A percentile compares a stretch with the other conserved stretches of the same genome.
Conservation (phyloP, 495 filamentous ascomycete genomes). For the Pyrenula massariospora region DNA sequence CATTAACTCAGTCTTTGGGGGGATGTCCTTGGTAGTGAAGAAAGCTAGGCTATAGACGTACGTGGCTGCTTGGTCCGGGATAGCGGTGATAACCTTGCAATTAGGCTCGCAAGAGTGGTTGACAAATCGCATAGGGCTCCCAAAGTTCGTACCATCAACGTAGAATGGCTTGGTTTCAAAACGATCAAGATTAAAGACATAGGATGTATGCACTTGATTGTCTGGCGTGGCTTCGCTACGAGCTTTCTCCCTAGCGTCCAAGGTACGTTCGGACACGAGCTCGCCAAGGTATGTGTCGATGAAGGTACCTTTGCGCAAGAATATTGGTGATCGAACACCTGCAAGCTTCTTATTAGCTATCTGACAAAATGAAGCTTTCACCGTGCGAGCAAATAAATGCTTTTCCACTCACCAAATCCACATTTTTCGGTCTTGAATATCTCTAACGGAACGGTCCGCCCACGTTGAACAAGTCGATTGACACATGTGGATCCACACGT, state of each 20-base stretch:
- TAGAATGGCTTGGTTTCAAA: conserved; percentile 40
- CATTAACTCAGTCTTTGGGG: conserved; percentile 60
- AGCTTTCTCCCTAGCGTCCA: conserved; percentile 48
- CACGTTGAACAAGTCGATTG: conserved; percentile 71
- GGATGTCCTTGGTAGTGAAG: conserved; percentile 65
- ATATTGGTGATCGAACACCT: conserved; percentile 46
- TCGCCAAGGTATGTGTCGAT: conserved; percentile 85
- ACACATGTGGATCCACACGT: conserved; percentile 55
- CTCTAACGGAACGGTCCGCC: conserved; percentile 60
- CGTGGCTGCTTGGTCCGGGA: conserved; percentile 62
- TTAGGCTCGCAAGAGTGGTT: conserved; percentile 64
- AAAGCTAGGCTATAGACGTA: conserved; percentile 77
- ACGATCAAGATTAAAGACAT: conserved; percentile 81
- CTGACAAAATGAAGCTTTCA: not conserved
- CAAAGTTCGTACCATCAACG: conserved; percentile 47
- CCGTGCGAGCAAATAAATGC: not conserved
- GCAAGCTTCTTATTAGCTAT: conserved; percentile 30
- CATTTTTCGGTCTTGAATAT: conserved; percentile 70
- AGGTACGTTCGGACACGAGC: conserved; percentile 61
- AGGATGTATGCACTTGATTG: conserved; percentile 46
- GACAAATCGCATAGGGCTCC: conserved; percentile 48
- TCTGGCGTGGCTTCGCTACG: conserved; percentile 23
- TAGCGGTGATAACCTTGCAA: conserved; percentile 71
- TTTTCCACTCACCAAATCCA: conserved; percentile 58
- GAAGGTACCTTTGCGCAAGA: conserved; percentile 69